Evolutionary conservation across 306 rosid species (phyloP), one percentile per base, ranked within the genome.

Genomic region (Alnus glutinosa): DNA sequence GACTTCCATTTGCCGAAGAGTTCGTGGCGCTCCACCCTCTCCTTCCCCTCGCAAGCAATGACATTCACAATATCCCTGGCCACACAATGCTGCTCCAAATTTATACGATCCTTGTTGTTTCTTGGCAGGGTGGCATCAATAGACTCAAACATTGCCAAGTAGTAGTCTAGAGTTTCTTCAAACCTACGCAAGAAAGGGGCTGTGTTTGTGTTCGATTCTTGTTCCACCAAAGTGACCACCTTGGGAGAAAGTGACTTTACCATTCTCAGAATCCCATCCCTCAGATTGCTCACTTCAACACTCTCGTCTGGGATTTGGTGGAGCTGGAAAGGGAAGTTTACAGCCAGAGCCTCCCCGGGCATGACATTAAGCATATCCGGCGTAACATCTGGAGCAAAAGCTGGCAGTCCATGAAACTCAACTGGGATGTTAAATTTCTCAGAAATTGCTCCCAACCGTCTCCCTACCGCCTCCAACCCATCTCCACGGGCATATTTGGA

Each of bases 261-360:
- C 91, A 90, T 74, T 74, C 99, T 87, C 69, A 95, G 64, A 68
- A 95, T 88, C 74, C 87, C 94, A 54, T 95, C 99, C 57, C 99
- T 89, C 12, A 96, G 98, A 72, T 95, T 95, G 61, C 78, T 87
- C 87, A 93, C 82, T 72, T 93, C 90, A 3, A 95, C 96, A 30
- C 99, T 93, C 90, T 95, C 99, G 64, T 95, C 28, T 1, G 98
- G 94, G 36, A 97, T 93, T 80, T 95, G 99, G 81, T 95, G 99
- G 47, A 95, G 97, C 70, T 91, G 96, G 79, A 95, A 83, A 9
- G 99, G 93, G 28, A 95, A 93, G 90, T 95, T 95, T 76, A 95
- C 98, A 9, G 98, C 98, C 69, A 95, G 82, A 71, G 94, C 98
- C 85, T 95, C 99, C 8, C 94, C 97, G 0, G 88, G 87, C 84